phyloP scores from a whole-genome alignment of 768 basidiomycete genomes.

The Kwoniella newhampshirensis region DNA sequence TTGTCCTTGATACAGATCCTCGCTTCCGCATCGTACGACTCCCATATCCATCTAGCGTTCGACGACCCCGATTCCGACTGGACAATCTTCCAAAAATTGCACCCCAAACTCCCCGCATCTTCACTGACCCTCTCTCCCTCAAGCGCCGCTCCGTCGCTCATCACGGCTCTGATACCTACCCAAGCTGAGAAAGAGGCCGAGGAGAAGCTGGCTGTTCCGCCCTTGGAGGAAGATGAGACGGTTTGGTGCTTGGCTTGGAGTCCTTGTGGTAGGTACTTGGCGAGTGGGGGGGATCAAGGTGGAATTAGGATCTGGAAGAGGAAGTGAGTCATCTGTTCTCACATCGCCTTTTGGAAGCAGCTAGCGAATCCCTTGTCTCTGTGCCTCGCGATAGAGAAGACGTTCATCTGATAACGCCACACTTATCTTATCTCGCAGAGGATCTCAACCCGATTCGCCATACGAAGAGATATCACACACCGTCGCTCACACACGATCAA shows the following conservation, averaged over 20 bases:
- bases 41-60: conserved; percentile 86
- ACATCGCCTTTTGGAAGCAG: too few species aligned
- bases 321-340: conserved; percentile 45
- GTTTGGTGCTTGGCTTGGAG: conserved; percentile 86
- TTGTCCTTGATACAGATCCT: conserved; percentile 65
- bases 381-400: too few species aligned
- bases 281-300: conserved; percentile 79
- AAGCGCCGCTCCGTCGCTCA: conserved; percentile 10
- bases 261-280: conserved; percentile 76
- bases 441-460: conserved; percentile 36
- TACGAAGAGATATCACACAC: conserved; percentile 35
- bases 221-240: conserved; percentile 58
- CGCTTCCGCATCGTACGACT: conserved; percentile 95
- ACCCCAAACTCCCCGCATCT: conserved; percentile 39
- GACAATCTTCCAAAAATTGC: conserved; percentile 77
- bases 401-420: too few species aligned
- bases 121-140: conserved; percentile 23
- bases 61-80: conserved; percentile 95
- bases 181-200: conserved; percentile 24
- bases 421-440: conserved; percentile 20
- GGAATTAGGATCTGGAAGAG: conserved; percentile 84
- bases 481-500: conserved; percentile 38
- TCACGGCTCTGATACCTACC: conserved; percentile 18
- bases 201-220: conserved; percentile 37
- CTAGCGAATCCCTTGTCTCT: not conserved